These are phyloP conservation scores for Urtica urens DNA, from an alignment of 306 rosid genomes.

Conservation along the genomic window DNA sequence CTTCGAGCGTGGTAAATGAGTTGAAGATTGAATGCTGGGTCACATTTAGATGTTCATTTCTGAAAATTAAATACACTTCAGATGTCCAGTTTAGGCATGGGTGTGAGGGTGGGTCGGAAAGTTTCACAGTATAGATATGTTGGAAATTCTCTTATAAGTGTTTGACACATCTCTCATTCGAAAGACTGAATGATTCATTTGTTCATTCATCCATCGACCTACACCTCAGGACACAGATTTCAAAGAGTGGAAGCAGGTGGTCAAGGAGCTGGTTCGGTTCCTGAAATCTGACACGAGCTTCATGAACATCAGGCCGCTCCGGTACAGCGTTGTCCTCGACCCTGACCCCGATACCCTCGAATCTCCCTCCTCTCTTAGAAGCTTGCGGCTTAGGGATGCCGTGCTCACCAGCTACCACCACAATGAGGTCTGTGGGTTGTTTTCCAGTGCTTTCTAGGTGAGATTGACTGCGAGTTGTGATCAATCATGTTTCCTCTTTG, in stretches of 20 bases:
- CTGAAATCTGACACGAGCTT: conserved; percentile 67
- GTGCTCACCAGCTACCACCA: conserved; percentile 78
- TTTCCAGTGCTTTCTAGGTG: neutral
- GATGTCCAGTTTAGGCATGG: too few species aligned
- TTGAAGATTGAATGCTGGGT: too few species aligned
- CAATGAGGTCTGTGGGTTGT: too few species aligned
- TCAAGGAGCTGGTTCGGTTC: conserved; percentile 77
- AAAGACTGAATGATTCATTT: too few species aligned
- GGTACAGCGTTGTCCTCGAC: conserved; percentile 75
- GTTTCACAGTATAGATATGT: too few species aligned
- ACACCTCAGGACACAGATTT: conserved; percentile 61
- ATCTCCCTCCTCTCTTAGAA: conserved; percentile 35
- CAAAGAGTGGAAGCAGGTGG: conserved; percentile 92
- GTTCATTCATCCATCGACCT: too few species aligned
- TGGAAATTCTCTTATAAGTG: too few species aligned
- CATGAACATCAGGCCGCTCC: conserved; percentile 80
- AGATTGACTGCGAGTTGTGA: conserved; percentile 6
- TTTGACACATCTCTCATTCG: too few species aligned
- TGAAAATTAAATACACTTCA: too few species aligned
- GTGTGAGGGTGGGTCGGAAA: too few species aligned
- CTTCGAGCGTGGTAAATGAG: too few species aligned
- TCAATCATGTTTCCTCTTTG: conserved; percentile 11
- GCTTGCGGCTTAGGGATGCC: conserved; percentile 64
- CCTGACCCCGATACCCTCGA: conserved; percentile 62
- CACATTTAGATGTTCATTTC: too few species aligned